Percentiles rank a stretch among this genome's conserved stretches.
phyloP scores from a whole-genome alignment of 768 basidiomycete genomes.

The Xerocomellus amylosporus region DNA sequence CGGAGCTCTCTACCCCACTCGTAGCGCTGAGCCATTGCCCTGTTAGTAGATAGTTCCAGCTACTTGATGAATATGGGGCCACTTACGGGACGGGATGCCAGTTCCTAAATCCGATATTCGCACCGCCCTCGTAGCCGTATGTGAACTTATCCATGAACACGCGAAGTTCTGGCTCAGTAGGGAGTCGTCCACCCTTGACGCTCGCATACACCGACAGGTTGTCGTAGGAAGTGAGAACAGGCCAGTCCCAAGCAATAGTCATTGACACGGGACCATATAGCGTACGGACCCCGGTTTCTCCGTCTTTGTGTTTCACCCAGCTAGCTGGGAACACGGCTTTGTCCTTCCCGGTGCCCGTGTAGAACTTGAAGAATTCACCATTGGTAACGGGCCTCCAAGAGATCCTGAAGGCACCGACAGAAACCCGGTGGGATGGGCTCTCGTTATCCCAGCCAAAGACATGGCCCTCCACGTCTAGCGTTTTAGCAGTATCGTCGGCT shows the following conservation, averaged over 20 bases:
- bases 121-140: constrained; percentile 69
- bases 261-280: constrained; percentile 83
- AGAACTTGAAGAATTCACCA: constrained; percentile 76
- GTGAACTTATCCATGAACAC: constrained; percentile 75
- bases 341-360: constrained; percentile 42
- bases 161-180: constrained; percentile 84
- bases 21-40: constrained; percentile 52
- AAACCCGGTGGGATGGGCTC: constrained; percentile 59
- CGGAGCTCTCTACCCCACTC: constrained; percentile 49
- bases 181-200: constrained; percentile 89
- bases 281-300: constrained; percentile 62
- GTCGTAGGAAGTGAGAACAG: constrained; percentile 74
- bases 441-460: constrained; percentile 97
- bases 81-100: constrained; percentile 93
- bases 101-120: constrained; percentile 84
- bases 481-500: constrained; percentile 49
- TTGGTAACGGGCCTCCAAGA: constrained; percentile 89
- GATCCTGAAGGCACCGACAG: constrained; percentile 69
- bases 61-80: not conserved
- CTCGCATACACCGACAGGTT: constrained; percentile 77
- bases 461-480: constrained; percentile 47
- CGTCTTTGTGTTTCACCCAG: constrained; percentile 20
- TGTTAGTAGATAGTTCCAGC: constrained; percentile 1
- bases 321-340: constrained; percentile 35
- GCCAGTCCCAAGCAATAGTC: constrained; percentile 80